Base-by-base conservation (phyloP, 1,284 basidiomycete species). In the Tylopilus sp. region DNA sequence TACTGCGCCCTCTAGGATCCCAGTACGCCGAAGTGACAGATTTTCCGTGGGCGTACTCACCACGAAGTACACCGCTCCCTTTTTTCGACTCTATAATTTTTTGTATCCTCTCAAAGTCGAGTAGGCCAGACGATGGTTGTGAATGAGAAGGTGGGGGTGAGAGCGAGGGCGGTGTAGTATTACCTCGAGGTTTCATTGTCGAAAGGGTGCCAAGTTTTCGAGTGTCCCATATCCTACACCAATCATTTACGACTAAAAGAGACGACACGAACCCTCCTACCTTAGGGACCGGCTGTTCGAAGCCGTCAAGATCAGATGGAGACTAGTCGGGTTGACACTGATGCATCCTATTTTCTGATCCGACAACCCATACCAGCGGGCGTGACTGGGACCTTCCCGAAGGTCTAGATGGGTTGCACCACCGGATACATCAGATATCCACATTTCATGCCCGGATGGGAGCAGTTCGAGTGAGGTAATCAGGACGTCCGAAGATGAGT, bases 1-100 rank as follows among this genome's bases (percentile, higher is more conserved):
- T 82, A 43, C 78, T 74, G 30, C 83, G 76, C 11, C 88, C 88
- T 48, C 82, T 72, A 7, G 86, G 78, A 61, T 90, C 87, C 88
- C 88, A 91, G 56, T 84, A 90, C 0, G 85, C 89, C 9, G 89
- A 82, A 55, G 83, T 89, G 36, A 82, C 86, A 16, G 85, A 85
- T 63, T 87, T 86, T 45, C 78, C 75, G 59, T 91, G 89, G 11
- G 64, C 63, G 74, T 78, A 86, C 58, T 84, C 78, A 2, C 73
- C 82, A 8, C 85, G 79, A 34, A 86, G 66, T 28, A 70, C 69
- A 0, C 76, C 73, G 42, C 73, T 71, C 7, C 84, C 85, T 30
- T 67, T 63, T 54, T 74, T 72, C 4, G 81, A 76, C 11, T 72
- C 66, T 7, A 75, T 54, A 48, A 76, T 81, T 25, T 75, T 64